Evolutionary conservation across 768 basidiomycete genomes (phyloP), one percentile per base, ranked within the genome.

Genomic region (Glaciozyma martinii): DNA sequence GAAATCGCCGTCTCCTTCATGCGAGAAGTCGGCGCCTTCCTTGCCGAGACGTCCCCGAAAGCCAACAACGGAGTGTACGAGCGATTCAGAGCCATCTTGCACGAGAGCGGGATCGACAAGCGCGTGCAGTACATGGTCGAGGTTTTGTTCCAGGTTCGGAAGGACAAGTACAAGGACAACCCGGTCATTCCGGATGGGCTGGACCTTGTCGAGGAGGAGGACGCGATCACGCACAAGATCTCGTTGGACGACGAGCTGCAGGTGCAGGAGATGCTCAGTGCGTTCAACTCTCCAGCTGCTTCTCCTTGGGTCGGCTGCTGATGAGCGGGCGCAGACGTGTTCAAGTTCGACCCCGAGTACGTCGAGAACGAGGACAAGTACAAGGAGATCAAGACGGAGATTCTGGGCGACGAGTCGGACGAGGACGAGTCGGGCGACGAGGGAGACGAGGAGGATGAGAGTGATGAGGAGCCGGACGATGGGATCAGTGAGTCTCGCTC

Each of bases 61-160:
- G 92, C 90, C 68, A 95, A 90, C 73, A 87, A 89, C n/a, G 86
- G 85, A 44, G 87, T 95, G 43, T 98, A 86, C 75, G 95, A 98
- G 76, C 88, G 93, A 29, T 97, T 98, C 84, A 87, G 95, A 54
- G 90, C 90, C 1, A 91, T 97, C 13, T 80, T 99, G 42, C 95
- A 98, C 77, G 95, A 98, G 76, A 91, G 91, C 30, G 80, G 82
- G 52, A 94, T 99, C 76, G 92, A 89, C 73, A 92, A 98, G 72
- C 85, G 95, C 71, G 90, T 94, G 33, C 95, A 98, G 75, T 99
- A 97, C 78, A 97, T 97, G 95, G 90, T 99, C 71, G 95, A 98
- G 78, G 95, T 98, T 5, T 81, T 98, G 55, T 98, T 99, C 90
- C 95, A 98, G 78, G 90, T 95, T 12, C 82, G 95, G 71, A 97